phyloP scores from a whole-genome alignment of 352 stramenopile species.

The Pythium vanterpoolii region DNA sequence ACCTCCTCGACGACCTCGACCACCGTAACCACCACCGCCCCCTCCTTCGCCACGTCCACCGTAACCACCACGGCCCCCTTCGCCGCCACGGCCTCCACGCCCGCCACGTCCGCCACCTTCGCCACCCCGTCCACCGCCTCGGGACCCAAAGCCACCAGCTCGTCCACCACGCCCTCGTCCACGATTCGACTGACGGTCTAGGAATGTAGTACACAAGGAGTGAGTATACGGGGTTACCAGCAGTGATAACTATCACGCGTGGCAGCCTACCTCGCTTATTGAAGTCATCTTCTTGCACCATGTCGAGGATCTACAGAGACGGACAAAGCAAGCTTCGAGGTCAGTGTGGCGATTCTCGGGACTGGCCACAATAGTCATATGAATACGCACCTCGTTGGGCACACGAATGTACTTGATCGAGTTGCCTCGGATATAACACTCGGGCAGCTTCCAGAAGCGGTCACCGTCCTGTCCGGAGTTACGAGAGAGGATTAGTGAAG shows the following conservation, averaged over 20 bases:
- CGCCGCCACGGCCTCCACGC: conserved; percentile 33
- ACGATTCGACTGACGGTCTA: conserved; percentile 70
- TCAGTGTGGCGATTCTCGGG: neutral
- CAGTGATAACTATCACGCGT: too few relatives aligned
- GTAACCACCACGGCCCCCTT: conserved; percentile 35
- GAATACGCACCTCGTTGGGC: conserved; percentile 88
- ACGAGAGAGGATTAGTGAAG: neutral
- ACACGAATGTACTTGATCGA: conserved; percentile 99
- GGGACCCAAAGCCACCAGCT: conserved; percentile 36
- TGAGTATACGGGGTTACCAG: neutral
- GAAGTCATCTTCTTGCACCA: conserved; percentile 93
- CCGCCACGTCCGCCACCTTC: conserved; percentile 38
- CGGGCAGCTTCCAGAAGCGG: conserved; percentile 97
- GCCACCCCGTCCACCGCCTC: conserved; percentile 32
- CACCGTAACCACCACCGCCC: conserved; percentile 24
- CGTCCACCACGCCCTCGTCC: conserved; percentile 69
- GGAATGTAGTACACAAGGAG: conserved; percentile 6
- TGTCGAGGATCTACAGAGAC: conserved; percentile 88
- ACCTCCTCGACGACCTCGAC: conserved; percentile 27
- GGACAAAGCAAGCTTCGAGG: neutral
- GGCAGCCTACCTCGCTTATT: conserved; percentile 59
- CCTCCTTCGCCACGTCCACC: conserved; percentile 25
- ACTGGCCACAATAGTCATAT: neutral
- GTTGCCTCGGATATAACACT: conserved; percentile 98
- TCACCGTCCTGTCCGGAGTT: conserved; percentile 86